Base-by-base conservation (phyloP, 495 filamentous ascomycete genomes). In the Clohesyomyces aquaticus region DNA sequence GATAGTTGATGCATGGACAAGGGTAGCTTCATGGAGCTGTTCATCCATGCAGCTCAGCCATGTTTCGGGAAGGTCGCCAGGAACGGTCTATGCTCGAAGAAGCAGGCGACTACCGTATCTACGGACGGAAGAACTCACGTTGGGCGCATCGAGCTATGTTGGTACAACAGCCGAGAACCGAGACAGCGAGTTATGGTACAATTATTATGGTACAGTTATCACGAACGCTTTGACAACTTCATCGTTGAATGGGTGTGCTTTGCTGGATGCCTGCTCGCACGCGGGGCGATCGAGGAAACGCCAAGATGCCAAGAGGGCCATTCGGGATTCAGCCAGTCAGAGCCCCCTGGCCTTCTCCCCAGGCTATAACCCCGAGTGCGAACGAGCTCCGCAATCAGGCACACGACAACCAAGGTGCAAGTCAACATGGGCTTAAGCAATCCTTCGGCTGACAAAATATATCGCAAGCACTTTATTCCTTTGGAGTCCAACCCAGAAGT, bases 401-500 rank as follows among this genome's bases (percentile, higher is more conserved):
- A 47, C 21, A n/a, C n/a, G 8, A 18, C 21, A 6, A 22, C n/a
- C 6, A 9, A 6, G 19, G 41, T 38, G 3, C 16, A 55, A 8
- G 8, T 14, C n/a, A 46, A 23, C 18, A 53, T 52, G 58, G 52
- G 11, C 19, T 45, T 29, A 26, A 27, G 38, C 9, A 46, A 23
- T 1, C 18, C 38, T 23, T 4, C 19, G 27, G 18, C 38, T 27
- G 14, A 46, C 12, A 45, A 49, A 46, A 47, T 23, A 2, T 67
- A 61, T 27, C 65, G 59, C 18, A 69, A 68, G 42, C 56, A 65
- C 45, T 68, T 68, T 48, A 68, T 68, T 18, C 66, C 66, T 10
- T 42, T 68, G 4, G 63, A 69, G 45, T 66, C 61, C 0, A 76
- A 79, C 56, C 77, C 78, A 2, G 71, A 75, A 19, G 62, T 79